A percentile compares a stretch with the other conserved stretches of the same genome.
phyloP scores from a whole-genome alignment of 2,329 filamentous ascomycete species.

The Fusarium armeniacum region DNA sequence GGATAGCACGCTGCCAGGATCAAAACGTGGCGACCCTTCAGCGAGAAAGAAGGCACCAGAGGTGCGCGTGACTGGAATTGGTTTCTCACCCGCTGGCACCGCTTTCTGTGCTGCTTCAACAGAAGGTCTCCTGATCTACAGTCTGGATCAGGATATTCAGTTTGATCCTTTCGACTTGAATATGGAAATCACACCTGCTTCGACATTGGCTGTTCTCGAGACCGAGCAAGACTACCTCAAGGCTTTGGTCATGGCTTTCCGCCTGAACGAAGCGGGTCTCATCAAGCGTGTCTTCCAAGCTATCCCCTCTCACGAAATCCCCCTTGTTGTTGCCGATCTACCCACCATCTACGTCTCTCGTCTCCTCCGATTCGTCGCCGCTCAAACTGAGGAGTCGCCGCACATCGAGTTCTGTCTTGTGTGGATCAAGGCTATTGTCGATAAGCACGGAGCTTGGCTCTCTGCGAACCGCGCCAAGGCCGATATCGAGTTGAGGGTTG shows the following conservation, averaged over 20 bases:
- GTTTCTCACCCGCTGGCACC: slow-evolving; percentile 89
- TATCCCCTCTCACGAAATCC: slow-evolving; percentile 80
- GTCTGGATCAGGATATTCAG: slow-evolving; percentile 83
- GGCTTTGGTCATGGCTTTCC: slow-evolving; percentile 96
- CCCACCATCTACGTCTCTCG: slow-evolving; percentile 89
- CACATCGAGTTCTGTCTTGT: slow-evolving; percentile 95
- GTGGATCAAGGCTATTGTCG: slow-evolving; percentile 88
- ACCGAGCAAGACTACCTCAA: slow-evolving; percentile 85
- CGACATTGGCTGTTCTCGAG: slow-evolving; percentile 78
- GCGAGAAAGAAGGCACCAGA: slow-evolving; percentile 81
- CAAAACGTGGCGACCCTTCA: slow-evolving; percentile 87
- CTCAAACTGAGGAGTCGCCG: slow-evolving; percentile 88
- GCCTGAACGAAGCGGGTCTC: slow-evolving; percentile 87
- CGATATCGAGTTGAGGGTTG: slow-evolving; percentile 85
- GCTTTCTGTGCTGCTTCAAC: slow-evolving; percentile 96
- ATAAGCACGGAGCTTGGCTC: slow-evolving; percentile 87
- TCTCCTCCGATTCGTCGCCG: slow-evolving; percentile 87
- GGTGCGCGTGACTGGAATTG: slow-evolving; percentile 85
- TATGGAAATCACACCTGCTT: slow-evolving; percentile 90
- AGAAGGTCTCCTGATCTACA: slow-evolving; percentile 94
- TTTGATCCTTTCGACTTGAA: slow-evolving; percentile 98
- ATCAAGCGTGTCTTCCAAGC: slow-evolving; percentile 88
- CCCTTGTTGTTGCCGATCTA: slow-evolving; percentile 81
- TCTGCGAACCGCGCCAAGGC: slow-evolving; percentile 84
- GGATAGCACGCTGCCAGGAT: slow-evolving; percentile 84